Base-by-base conservation (phyloP, 2,329 filamentous ascomycete species). In the Ophiosphaerella korrae region DNA sequence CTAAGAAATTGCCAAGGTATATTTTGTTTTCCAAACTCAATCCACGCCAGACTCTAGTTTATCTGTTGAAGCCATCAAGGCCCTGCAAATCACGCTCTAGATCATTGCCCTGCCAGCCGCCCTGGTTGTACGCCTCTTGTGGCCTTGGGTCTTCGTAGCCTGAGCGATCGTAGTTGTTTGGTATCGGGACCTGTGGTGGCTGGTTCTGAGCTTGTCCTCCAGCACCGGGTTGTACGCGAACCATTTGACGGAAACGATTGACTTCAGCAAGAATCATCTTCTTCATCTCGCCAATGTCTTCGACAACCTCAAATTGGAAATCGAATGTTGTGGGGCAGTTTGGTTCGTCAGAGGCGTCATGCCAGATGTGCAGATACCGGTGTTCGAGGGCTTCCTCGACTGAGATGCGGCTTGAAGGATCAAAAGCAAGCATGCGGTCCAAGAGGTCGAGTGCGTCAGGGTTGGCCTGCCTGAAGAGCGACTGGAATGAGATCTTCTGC, bases 211-310 rank as follows among this genome's bases (percentile, higher is more conserved):
- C 53, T 55, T 52, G 55, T 23, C 45, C 60, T 43, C 66, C 67
- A 42, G 61, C 63, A 40, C 70, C 66, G 23, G 73, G 72, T 58
- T 75, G 74, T 39, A 73, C 64, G 16, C 74, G 62, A 21, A 86
- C 84, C 47, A 77, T 72, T 50, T 82, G 80, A 57, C 94, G 86
- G 85, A 99, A 99, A 60, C 86, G 83, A 70, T 86, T 82, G 42
- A 99, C 94, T 76, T 99, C 94, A n/a, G 93, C 88, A 52, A 97
- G 81, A 60, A 99, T 99, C 90, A 97, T 95, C 76, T 88, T 87
- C 72, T 94, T 90, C 92, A 99, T 97, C 64, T 97, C 90, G 18
- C 82, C 83, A 16, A 99, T 92, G 38, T 97, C 94, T 45, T 99
- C 93, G 34, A 97, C 86, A n/a, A 96, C 87, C 75, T 99, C 94